Evolutionary conservation across 345 rosid genomes (phyloP), one percentile per base, ranked within the genome.

Genomic region (Euphorbia pulcherrima): DNA sequence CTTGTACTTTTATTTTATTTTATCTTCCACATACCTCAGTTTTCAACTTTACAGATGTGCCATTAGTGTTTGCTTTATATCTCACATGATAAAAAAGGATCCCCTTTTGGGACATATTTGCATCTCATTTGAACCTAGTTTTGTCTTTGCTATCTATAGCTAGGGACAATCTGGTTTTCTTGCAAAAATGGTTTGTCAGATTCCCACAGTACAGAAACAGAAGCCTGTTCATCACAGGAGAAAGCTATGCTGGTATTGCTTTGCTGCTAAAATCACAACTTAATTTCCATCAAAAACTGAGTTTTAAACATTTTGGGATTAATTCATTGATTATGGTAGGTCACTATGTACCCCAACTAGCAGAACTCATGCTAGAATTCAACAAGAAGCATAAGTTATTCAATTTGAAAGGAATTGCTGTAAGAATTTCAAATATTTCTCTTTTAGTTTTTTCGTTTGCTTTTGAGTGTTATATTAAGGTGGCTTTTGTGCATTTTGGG

Each of bases 351-450:
- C 99, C 99, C 44, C 97, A 91, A 37, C 77, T 94, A 74, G 99
- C 99, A 17, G 81, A 94, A 59, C 88, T 89, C 74, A 85, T 94
- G 85, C 83, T 88, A 72, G 85, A 83, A 69, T 85, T 71, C 84
- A 93, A 93, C 86, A 85, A 73, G 76, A 83, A 88, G 69, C 83
- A 85, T 60, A 82, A 81, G 29, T 69, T 87, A 76, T 93, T 91
- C 85, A 89, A 94, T 70, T 81, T 94, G 58, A 87, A 85, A 86
- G 99, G 99, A 71, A 77, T 89, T 74, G 96, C 97, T 63, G 99
- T 94, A 75, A 88, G 97, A 85, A 13, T 39, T 7, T 62, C 9
- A 29, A 12, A 0, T 21, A 12, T 18, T 13, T 24, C n/a, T 6
- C 37, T 46, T 10, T 51, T 30, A 26, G 3, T 27, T 9, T 30